Base-by-base conservation (phyloP, 805 yeast genomes). In the Wickerhamiella vanderwaltii region DNA sequence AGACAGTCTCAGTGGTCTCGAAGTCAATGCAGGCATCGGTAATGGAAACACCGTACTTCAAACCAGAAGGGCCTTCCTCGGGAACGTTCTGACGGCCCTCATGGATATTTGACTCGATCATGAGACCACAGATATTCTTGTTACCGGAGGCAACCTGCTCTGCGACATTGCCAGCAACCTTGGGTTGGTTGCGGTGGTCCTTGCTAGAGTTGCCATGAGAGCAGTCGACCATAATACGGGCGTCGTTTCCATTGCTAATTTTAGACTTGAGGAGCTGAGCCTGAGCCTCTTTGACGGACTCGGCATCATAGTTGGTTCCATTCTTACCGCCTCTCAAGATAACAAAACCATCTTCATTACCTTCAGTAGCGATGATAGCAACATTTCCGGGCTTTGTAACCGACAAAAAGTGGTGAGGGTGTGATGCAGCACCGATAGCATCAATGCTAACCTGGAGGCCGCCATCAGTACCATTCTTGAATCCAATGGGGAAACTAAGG, bases 381-480 rank as follows among this genome's bases (percentile, higher is more conserved):
- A 86, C 95, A 46, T 86, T 73, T 57, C 98, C 98, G 13, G 93
- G 94, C 61, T 88, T 88, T 9, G 96, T 91, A 46, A 91, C 97
- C 15, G 88, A 78, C 58, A 88, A 66, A 71, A 88, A 91, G 62
- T 88, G 95, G 60, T 88, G 98, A 7, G 93, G 84, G 61, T 82
- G 84, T 20, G 87, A 68, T 32, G 97, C 93, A 36, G 97, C 88
- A 56, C 84, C 72, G 58, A 85, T 73, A 22, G 98, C 98, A 58
- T 88, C 98, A 48, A 88, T 71, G 26, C 96, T 95, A 48, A 88
- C 96, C 52, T 85, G 93, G 39, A 91, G 64, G 34, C 87, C 77
- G 57, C 98, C 98, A 61, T 91, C 97, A 30, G 98, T 88, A 58
- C 97, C 97, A 59, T 88, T 88, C 62, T 88, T 88, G 79, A 88